Percentiles rank a stretch among this genome's conserved stretches.
Evolutionary conservation across 192 early-diverging fungal species (phyloP).

Genomic region (Pilaira anomala): DNA sequence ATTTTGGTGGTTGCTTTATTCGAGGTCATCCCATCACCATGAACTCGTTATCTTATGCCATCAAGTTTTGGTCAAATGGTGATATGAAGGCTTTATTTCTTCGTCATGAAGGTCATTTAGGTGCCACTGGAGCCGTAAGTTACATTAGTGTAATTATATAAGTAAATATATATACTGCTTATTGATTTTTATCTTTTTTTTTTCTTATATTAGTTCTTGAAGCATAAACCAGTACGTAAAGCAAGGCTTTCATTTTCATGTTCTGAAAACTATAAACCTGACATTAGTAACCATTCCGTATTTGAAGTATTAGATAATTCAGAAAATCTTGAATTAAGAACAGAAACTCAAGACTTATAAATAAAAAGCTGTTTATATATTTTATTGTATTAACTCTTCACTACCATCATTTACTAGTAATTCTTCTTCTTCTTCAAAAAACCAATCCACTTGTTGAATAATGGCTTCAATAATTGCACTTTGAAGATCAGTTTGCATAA

Average conservation of each 20-base stretch:
- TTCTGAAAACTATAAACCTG: constrained; percentile 75
- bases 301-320: constrained; percentile 30
- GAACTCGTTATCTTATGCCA: constrained; percentile 95
- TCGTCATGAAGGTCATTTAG: constrained; percentile 96
- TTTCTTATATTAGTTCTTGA: constrained; percentile 46
- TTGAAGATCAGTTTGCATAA: constrained; percentile 66
- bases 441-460: constrained; percentile 65
- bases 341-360: not conserved
- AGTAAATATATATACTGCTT: not conserved
- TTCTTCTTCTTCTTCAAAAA: constrained; percentile 41
- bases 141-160: not conserved
- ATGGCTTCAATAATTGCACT: constrained; percentile 68
- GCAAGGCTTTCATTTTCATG: constrained; percentile 57
- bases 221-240: constrained; percentile 42
- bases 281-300: constrained; percentile 18
- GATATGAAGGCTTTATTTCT: constrained; percentile 91
- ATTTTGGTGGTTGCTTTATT: constrained; percentile 98
- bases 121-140: constrained; percentile 81
- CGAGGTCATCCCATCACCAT: constrained; percentile 95
- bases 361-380: not conserved
- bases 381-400: not conserved
- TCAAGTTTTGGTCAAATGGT: constrained; percentile 97
- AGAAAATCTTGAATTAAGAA: constrained; percentile 26
- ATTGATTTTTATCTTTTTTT: not conserved
- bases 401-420: not conserved